Percentiles rank a stretch among this genome's conserved stretches.
Evolutionary conservation across 208 protist species (phyloP).

Genomic region (Trypanosoma cruzi): DNA sequence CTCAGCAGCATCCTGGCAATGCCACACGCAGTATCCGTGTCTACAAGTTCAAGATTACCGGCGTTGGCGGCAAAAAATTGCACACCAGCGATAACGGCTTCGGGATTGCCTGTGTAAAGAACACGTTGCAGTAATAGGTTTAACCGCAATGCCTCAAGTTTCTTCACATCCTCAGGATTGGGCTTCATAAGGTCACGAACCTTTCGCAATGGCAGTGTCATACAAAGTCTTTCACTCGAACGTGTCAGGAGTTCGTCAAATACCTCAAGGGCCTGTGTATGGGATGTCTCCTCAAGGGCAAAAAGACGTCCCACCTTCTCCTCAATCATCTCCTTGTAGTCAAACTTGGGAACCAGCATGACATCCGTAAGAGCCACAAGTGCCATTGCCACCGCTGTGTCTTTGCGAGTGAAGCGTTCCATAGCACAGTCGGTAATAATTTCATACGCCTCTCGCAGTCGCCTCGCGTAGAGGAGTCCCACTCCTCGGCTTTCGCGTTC

Average conservation of each 20-base stretch:
- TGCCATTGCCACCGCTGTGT: conserved; percentile 56
- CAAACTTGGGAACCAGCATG: conserved; percentile 43
- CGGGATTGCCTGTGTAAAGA: conserved; percentile 46
- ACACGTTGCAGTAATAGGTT: conserved; percentile 75
- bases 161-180: conserved; percentile 46
- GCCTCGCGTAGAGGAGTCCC: conserved; percentile 65
- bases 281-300: conserved; percentile 16
- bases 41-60: conserved; percentile 75
- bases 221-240: conserved; percentile 52
- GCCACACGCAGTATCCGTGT: conserved; percentile 60
- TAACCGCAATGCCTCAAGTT: conserved; percentile 70
- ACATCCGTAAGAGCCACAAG: conserved; percentile 72
- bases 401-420: conserved; percentile 53
- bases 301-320: conserved; percentile 16
- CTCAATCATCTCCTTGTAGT: conserved; percentile 39
- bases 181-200: conserved; percentile 52
- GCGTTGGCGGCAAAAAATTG: conserved; percentile 64
- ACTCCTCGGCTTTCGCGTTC: conserved; percentile 48
- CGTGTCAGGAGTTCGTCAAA: conserved; percentile 47
- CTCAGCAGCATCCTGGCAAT: conserved; percentile 63
- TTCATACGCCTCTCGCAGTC: conserved; percentile 57
- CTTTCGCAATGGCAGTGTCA: conserved; percentile 41
- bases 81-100: conserved; percentile 51
- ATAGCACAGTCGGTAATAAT: conserved; percentile 61
- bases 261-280: conserved; percentile 25